Base-by-base conservation (phyloP, 352 stramenopile species). In the Pythium angustatum region DNA sequence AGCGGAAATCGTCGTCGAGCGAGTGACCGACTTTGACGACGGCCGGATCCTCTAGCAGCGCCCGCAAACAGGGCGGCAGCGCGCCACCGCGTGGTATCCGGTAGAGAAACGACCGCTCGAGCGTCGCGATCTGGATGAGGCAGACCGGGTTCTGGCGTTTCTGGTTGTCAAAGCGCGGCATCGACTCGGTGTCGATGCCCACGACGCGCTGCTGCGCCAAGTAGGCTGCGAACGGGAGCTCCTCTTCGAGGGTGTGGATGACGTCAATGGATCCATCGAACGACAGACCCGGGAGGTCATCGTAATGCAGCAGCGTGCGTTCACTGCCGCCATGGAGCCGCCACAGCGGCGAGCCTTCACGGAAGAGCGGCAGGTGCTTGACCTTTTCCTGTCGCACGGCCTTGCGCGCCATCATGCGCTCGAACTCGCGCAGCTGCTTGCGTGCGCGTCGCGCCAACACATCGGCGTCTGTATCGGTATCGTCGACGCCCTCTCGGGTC, bases 1-100 rank as follows among this genome's bases (percentile, higher is more conserved):
- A 68, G 8, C 83, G 76, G 53, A 90, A 84, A 68, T 94, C 85
- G 70, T 91, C 84, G 56, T 81, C 82, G 22, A 93, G 66, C 52
- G 82, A 89, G 67, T 93, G 84, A 15, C 84, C 84, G 38, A 93
- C 72, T 70, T 95, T 95, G 64, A 95, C 57, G 50, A 92, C 76
- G 2, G 56, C 41, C 4, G 78, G 69, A 64, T 87, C 68, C 7
- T 73, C 81, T 17, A 95, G 78, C 44, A 95, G 54, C 28, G 76
- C 56, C 22, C 80, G 76, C 10, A 95, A 65, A 44, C 83, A 61
- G 8, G 86, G 79, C 24, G 85, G 81, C 31, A 90, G 66, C 49
- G 75, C 62, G 11, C 82, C 67, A 0, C 75, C 76, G 5, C 79
- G 81, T 49, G 78, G 66, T 49, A 95, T 65, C 5, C 86, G 71